phyloP scores from a whole-genome alignment of 2,329 filamentous ascomycete species.

The Pleomassaria siparia region DNA sequence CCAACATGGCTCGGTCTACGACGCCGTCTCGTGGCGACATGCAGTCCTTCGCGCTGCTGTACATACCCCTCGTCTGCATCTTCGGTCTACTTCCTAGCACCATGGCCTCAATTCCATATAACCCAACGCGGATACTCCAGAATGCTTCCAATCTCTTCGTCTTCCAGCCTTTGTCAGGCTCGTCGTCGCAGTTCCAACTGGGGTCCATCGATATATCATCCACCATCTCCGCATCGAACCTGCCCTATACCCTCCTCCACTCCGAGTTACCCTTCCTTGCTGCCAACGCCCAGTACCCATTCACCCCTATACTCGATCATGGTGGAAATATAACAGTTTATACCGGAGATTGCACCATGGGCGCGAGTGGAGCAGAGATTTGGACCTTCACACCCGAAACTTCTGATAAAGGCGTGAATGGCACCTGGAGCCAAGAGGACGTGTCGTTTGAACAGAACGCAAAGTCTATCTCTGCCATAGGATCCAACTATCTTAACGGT shows the following conservation, averaged over 20 bases:
- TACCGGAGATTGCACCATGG: conserved; percentile 68
- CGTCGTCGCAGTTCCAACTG: conserved; percentile 55
- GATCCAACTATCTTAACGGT: conserved; percentile 59
- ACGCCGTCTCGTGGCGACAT: conserved; percentile 5
- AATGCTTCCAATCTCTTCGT: conserved; percentile 66
- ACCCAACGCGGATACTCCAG: conserved; percentile 71
- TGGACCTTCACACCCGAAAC: conserved; percentile 66
- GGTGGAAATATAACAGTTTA: conserved; percentile 73
- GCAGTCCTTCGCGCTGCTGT: conserved; percentile 8
- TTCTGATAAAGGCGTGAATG: conserved; percentile 49
- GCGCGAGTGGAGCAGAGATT: conserved; percentile 55
- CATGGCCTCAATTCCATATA: conserved; percentile 67
- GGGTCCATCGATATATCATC: conserved; percentile 67
- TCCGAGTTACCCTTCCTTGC: conserved; percentile 65
- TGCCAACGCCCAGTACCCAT: conserved; percentile 56
- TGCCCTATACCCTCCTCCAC: conserved; percentile 53
- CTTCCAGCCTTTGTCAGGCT: conserved; percentile 58
- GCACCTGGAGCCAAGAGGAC: conserved; percentile 57
- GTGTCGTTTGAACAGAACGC: conserved; percentile 37
- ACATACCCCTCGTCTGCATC: conserved; percentile 12
- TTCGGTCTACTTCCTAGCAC: conserved; percentile 8
- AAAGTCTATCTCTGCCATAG: conserved; percentile 40
- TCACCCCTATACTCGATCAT: conserved; percentile 66
- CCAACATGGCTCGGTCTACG: conserved; percentile 11
- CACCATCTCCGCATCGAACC: conserved; percentile 52